Evolutionary conservation across 2,329 filamentous ascomycete genomes (phyloP), one percentile per base, ranked within the genome.

Genomic region (Talaromyces sp.): DNA sequence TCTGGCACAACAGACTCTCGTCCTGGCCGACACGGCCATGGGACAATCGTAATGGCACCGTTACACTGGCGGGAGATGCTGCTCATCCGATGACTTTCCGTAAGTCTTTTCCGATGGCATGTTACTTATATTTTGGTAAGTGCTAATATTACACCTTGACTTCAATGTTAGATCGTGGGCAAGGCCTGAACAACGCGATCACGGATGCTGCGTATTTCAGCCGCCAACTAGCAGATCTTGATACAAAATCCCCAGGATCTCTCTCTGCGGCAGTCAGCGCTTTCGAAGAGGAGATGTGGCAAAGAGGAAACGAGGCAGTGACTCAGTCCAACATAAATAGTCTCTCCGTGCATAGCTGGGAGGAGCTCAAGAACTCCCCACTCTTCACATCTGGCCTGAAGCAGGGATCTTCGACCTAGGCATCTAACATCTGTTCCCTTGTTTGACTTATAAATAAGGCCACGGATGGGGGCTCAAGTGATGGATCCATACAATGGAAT

Each of bases 31-130:
- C 72, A 0, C 64, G 69, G 4, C 64, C 65, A 2, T 77, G 75
- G 74, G 68, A 75, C 14, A 75, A 71, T 34, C 64, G 65, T 2
- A 64, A 63, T 6, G 74, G 73, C 14, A 63, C 72, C 28, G 67
- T 76, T 8, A 75, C 73, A 27, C 61, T 77, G 4, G 73, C 71
- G 16, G 75, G 74, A 2, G 75, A 77, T 61, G 73, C 74, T 34
- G 75, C 74, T n/a, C 75, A 77, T 65, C 70, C 75, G 3, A 78
- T 78, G 76, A 75, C 75, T 0, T 75, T 74, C 16, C 73, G 69
- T 73, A 66, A 55, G 71, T 62, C 30, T 44, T 14, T n/a, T 27
- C 8, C 8, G 30, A 14, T 28, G 18, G 44, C 27, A 28, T 27
- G 16, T 36, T 36, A 6, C 12, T 9, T 7, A 3, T 58, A 14